These are phyloP conservation scores for Carex kokanica DNA, from an alignment of 176 grass and related monocot species.

Conservation along the genomic window DNA sequence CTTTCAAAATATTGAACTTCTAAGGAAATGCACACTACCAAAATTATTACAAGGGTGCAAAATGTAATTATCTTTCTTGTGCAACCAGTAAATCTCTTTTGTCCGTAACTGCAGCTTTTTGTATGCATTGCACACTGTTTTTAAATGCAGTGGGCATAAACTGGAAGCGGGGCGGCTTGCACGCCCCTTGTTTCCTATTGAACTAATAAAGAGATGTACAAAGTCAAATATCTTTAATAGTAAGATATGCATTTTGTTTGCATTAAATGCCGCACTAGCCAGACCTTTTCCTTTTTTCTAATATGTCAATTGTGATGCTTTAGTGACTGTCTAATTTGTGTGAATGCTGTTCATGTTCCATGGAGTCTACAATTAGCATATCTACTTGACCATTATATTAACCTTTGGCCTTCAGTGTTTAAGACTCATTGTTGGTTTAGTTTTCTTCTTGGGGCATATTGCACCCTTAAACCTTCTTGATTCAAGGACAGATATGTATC, in stretches of 20 bases:
- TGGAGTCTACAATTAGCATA: not conserved
- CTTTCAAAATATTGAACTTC: not conserved
- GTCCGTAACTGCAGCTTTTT: not conserved
- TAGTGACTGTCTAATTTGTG: not conserved
- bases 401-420: not conserved
- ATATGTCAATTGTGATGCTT: not conserved
- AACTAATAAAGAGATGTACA: constrained; percentile 4
- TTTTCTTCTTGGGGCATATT: not conserved
- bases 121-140: not conserved
- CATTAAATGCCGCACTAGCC: not conserved
- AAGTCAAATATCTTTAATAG: not conserved
- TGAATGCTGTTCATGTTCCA: not conserved
- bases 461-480: not conserved
- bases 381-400: too few relatives aligned
- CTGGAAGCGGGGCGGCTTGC: not conserved
- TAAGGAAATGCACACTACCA: not conserved
- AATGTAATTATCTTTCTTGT: constrained; percentile 8
- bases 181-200: constrained; percentile 6
- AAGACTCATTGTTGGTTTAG: not conserved
- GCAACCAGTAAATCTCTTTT: not conserved
- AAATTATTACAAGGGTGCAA: not conserved
- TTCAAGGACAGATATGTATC: not conserved
- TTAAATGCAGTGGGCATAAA: constrained; percentile 2
- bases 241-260: not conserved
- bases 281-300: not conserved